phyloP scores from a whole-genome alignment of 345 rosid species.

The Salix koriyanagi region DNA sequence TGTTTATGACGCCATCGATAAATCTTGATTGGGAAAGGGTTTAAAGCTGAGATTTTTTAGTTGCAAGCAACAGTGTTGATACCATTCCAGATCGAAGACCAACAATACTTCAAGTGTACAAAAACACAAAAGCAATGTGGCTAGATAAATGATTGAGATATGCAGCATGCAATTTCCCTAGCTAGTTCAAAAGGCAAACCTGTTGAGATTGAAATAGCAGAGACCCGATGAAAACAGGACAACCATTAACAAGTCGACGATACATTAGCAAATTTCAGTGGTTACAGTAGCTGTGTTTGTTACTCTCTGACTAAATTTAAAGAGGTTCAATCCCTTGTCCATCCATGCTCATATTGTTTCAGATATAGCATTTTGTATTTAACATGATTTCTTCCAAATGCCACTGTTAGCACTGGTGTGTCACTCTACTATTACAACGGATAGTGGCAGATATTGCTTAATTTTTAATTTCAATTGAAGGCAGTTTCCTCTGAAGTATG shows the following conservation, averaged over 20 bases:
- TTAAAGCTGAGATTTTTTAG: neutral
- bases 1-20: neutral
- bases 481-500: neutral
- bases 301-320: too few species aligned
- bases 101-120: conserved; percentile 15
- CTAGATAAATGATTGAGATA: too few species aligned
- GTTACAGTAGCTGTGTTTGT: too few species aligned
- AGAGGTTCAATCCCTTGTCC: neutral
- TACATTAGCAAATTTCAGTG: too few species aligned
- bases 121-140: neutral
- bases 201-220: too few species aligned
- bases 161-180: too few species aligned
- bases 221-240: too few species aligned
- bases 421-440: neutral
- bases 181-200: too few species aligned
- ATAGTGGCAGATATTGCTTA: neutral
- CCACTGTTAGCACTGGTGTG: neutral
- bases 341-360: neutral
- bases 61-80: neutral
- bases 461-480: neutral
- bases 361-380: neutral
- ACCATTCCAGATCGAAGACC: neutral
- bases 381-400: neutral
- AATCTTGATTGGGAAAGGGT: neutral
- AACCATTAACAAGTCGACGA: too few species aligned